These are phyloP conservation scores for Arabidopsis hybrid DNA, from an alignment of 441 rosid species.

Conservation along the genomic window DNA sequence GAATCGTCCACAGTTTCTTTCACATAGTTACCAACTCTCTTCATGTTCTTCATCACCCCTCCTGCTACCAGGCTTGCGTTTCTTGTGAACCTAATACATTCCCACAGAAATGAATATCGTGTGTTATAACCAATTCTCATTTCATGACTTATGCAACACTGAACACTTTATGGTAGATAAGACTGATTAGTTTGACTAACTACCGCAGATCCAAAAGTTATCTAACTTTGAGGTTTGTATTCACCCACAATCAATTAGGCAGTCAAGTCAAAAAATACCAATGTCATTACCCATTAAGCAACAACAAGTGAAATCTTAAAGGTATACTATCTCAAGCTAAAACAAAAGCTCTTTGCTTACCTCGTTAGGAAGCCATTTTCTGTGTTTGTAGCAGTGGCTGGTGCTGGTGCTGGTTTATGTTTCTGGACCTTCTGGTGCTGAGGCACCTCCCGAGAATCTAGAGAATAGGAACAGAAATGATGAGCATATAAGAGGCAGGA, in stretches of 20 bases:
- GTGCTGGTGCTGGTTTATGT: conserved; percentile 53
- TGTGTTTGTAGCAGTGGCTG: conserved; percentile 37
- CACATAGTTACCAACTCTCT: conserved; percentile 68
- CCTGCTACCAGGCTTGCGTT: conserved; percentile 78
- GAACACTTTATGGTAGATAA: background rate
- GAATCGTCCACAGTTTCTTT: conserved; percentile 72
- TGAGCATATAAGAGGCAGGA: conserved; percentile 28
- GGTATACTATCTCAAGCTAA: conserved; percentile 1
- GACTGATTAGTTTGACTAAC: conserved; percentile 6
- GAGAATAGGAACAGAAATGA: conserved; percentile 11
- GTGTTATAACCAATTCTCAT: conserved; percentile 11
- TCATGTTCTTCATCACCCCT: conserved; percentile 75
- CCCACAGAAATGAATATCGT: background rate
- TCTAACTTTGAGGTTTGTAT: conserved; percentile 6
- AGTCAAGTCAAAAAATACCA: background rate
- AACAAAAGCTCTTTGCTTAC: conserved; percentile 47
- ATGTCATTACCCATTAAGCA: background rate
- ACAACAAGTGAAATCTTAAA: conserved; percentile 17
- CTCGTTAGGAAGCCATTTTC: conserved; percentile 65
- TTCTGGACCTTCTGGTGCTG: conserved; percentile 46
- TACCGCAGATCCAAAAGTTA: conserved; percentile 14
- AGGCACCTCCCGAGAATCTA: conserved; percentile 53
- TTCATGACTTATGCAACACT: conserved; percentile 12
- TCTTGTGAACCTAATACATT: conserved; percentile 67
- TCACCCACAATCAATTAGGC: background rate